Conservation (phyloP, 768 basidiomycete genomes). For the Rhodosporidiobolus sp. region DNA sequence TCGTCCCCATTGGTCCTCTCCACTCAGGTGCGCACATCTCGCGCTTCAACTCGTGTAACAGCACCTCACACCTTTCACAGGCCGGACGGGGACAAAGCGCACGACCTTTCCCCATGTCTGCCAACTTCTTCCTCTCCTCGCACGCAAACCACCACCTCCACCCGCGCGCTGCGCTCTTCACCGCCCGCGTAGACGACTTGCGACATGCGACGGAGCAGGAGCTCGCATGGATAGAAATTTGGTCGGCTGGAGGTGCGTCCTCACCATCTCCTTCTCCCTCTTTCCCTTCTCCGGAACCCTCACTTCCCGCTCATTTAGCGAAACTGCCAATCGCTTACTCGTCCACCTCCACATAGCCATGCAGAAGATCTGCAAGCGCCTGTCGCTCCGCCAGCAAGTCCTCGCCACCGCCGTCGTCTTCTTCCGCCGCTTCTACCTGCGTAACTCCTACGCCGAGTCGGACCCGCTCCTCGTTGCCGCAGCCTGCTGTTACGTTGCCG, state of each 20-base stretch:
- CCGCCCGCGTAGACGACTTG: slow-evolving; percentile 73
- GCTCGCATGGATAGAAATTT: slow-evolving; percentile 77
- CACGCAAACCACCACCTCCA: slow-evolving; percentile 92
- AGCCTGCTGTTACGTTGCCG: slow-evolving; percentile 91
- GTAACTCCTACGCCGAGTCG: slow-evolving; percentile 88
- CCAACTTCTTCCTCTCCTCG: slow-evolving; percentile 87
- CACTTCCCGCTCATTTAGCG: neutral
- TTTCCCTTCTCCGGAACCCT: neutral
- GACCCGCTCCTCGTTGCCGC: slow-evolving; percentile 90
- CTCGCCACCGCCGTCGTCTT: slow-evolving; percentile 93
- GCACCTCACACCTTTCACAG: too few species aligned
- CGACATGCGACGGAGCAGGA: slow-evolving; percentile 76
- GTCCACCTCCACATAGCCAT: too few species aligned
- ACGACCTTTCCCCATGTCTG: slow-evolving; percentile 59
- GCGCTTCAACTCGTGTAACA: too few species aligned
- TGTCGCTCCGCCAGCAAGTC: slow-evolving; percentile 78
- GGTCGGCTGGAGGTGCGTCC: slow-evolving; percentile 45
- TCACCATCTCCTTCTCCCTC: too few species aligned
- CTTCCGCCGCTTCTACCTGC: slow-evolving; percentile 94
- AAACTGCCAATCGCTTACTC: too few species aligned
- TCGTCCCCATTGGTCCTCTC: too few species aligned
- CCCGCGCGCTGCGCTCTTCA: slow-evolving; percentile 68
- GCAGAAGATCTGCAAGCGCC: slow-evolving; percentile 77
- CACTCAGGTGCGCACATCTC: too few species aligned
- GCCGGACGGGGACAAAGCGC: too few species aligned